phyloP scores from a whole-genome alignment of 257 asterid genomes.

The Misopates orontium region DNA sequence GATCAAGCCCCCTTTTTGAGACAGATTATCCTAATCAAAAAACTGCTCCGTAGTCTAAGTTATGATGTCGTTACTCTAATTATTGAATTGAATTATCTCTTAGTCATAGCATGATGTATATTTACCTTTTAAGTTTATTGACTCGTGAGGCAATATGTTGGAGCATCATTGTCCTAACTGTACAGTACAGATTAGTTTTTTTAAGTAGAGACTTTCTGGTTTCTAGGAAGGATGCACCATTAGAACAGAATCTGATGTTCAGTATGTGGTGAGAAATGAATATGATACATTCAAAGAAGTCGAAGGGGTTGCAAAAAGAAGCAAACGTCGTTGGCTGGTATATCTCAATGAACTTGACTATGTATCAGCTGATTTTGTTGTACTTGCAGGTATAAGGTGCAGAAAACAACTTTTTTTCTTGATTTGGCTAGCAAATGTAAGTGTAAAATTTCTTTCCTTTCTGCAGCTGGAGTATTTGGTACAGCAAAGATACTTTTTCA shows the following conservation, averaged over 20 bases:
- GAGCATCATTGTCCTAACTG: too few relatives aligned
- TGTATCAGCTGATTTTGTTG: constrained; percentile 43
- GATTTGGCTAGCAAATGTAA: background rate
- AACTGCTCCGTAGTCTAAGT: too few relatives aligned
- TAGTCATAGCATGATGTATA: too few relatives aligned
- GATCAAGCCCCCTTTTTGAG: too few relatives aligned
- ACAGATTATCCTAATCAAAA: too few relatives aligned
- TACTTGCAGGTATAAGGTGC: constrained; percentile 45
- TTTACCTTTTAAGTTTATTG: background rate
- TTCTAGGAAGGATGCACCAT: constrained; percentile 55
- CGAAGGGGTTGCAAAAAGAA: constrained; percentile 15
- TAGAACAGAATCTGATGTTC: constrained; percentile 55
- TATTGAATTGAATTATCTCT: too few relatives aligned
- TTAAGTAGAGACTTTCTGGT: background rate
- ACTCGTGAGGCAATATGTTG: too few relatives aligned
- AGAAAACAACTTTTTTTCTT: background rate
- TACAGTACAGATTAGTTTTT: background rate
- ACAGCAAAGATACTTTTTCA: constrained; percentile 52
- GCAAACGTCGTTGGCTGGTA: constrained; percentile 43
- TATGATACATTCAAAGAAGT: constrained; percentile 18
- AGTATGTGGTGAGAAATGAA: constrained; percentile 38
- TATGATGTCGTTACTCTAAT: too few relatives aligned
- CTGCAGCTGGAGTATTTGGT: constrained; percentile 66
- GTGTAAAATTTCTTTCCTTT: background rate
- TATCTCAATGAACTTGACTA: constrained; percentile 49